Conservation (phyloP, 73 alveolate genomes). For the Symbiodinium natans region DNA sequence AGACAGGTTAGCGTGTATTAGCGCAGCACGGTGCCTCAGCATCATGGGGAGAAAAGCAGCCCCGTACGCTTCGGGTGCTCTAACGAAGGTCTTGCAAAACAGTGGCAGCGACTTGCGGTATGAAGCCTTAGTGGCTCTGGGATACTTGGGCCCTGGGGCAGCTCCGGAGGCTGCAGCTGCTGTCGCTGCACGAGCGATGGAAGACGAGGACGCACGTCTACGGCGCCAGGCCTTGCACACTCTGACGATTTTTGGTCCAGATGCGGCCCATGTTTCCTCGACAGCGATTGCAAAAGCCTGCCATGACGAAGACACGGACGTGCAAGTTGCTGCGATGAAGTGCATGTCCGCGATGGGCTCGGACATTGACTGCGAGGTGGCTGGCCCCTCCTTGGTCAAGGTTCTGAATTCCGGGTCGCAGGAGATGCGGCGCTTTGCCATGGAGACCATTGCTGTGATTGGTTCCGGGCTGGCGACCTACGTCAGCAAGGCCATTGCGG, state of each 20-base stretch:
- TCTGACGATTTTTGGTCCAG: conserved; percentile 64
- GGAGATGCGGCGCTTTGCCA: conserved; percentile 89
- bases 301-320: conserved; percentile 90
- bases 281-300: conserved; percentile 73
- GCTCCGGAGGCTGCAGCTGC: conserved; percentile 79
- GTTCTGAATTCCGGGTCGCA: conserved; percentile 54
- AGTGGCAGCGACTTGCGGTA: conserved; percentile 85
- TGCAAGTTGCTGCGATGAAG: conserved; percentile 71
- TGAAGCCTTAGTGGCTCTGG: conserved; percentile 83
- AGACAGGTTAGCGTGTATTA: conserved; percentile 72
- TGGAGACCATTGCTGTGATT: conserved; percentile 90
- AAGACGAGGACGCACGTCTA: conserved; percentile 58
- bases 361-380: conserved; percentile 59
- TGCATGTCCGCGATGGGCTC: conserved; percentile 90
- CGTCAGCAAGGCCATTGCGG: conserved; percentile 67
- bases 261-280: conserved; percentile 50
- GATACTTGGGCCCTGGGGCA: conserved; percentile 78
- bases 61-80: conserved; percentile 70
- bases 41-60: conserved; percentile 81
- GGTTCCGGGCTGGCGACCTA: conserved; percentile 39
- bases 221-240: conserved; percentile 64
- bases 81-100: conserved; percentile 56
- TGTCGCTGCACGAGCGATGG: conserved; percentile 34
- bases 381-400: conserved; percentile 59
- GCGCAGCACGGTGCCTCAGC: conserved; percentile 53